A percentile compares a stretch with the other conserved stretches of the same genome.
These are phyloP conservation scores for Gloeophyllum trabeum DNA, from an alignment of 768 basidiomycete genomes.

Conservation along the genomic window DNA sequence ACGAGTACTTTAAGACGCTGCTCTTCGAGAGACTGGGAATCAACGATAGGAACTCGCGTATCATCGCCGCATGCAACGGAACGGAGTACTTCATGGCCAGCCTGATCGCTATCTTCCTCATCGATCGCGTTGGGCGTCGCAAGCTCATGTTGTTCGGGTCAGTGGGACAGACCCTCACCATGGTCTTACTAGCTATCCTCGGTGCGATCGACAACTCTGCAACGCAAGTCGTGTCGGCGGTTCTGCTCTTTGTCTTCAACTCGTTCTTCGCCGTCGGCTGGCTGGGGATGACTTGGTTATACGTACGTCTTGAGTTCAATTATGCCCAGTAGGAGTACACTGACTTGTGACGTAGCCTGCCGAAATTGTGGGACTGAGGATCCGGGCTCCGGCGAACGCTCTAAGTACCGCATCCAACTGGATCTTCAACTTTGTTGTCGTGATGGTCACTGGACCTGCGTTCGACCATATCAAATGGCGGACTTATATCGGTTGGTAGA, in stretches of 20 bases:
- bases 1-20: slow-evolving; percentile 23
- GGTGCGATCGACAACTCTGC: slow-evolving; percentile 38
- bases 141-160: slow-evolving; percentile 65
- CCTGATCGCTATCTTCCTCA: slow-evolving; percentile 56
- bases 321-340: neutral
- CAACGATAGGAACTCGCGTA: slow-evolving; percentile 42
- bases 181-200: slow-evolving; percentile 47
- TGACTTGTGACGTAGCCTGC: slow-evolving; percentile 30
- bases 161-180: slow-evolving; percentile 42
- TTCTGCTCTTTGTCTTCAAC: slow-evolving; percentile 61
- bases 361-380: slow-evolving; percentile 50
- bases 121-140: slow-evolving; percentile 65
- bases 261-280: slow-evolving; percentile 62
- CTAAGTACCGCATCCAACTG: slow-evolving; percentile 41
- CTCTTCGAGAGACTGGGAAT: slow-evolving; percentile 51
- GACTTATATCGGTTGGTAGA: slow-evolving; percentile 46
- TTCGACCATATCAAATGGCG: slow-evolving; percentile 48
- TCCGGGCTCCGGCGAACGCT: slow-evolving; percentile 55
- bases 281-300: slow-evolving; percentile 65
- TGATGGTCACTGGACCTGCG: slow-evolving; percentile 51
- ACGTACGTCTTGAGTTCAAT: slow-evolving; percentile 27
- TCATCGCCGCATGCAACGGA: slow-evolving; percentile 57
- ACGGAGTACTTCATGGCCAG: slow-evolving; percentile 68
- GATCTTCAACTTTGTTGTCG: slow-evolving; percentile 47
- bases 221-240: slow-evolving; percentile 37